Evolutionary conservation across 208 protist genomes (phyloP), one percentile per base, ranked within the genome.

Genomic region (Crithidia bombi): DNA sequence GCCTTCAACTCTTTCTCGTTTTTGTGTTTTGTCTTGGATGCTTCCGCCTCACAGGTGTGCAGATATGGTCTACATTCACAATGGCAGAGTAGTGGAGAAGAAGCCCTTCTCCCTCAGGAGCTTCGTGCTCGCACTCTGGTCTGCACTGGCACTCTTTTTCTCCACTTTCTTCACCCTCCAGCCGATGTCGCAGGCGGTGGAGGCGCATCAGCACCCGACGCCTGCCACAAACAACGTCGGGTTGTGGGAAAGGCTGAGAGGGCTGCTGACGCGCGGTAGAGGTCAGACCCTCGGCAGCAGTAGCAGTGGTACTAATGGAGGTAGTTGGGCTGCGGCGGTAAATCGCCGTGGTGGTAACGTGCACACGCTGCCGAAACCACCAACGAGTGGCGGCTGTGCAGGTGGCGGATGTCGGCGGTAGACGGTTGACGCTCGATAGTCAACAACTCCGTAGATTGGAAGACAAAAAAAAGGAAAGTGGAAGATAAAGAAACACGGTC

Each of bases 71-170:
- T 94, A 93, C 77, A 84, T 96, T 49, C 63, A 81, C 46, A 79
- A 88, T 41, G 87, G 89, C 19, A 77, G 85, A 28, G 83, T 92
- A n/a, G 83, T 93, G 64, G 87, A 92, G 43, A 79, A 83, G 55
- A 89, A 85, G 68, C 86, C 86, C 15, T 92, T 92, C 73, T 89
- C 83, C 19, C 21, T 92, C 38, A 39, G 73, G 35, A 77, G 81
- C 35, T 79, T 89, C 47, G 33, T 92, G 12, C 32, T 75, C 23
- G 73, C 76, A 25, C 61, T 93, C 32, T 66, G 73, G 51, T 49
- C 69, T 15, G 35, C 65, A 2, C 36, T 93, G n/a, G 56, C 79
- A 25, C 69, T 96, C 11, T 96, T 96, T 57, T 65, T 91, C 46
- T 38, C 57, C n/a, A 92, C 80, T 0, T 49, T 96, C 19, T 79